Evolutionary conservation across 2,329 filamentous ascomycete genomes (phyloP), one percentile per base, ranked within the genome.

Genomic region (Sarocladium strictum): DNA sequence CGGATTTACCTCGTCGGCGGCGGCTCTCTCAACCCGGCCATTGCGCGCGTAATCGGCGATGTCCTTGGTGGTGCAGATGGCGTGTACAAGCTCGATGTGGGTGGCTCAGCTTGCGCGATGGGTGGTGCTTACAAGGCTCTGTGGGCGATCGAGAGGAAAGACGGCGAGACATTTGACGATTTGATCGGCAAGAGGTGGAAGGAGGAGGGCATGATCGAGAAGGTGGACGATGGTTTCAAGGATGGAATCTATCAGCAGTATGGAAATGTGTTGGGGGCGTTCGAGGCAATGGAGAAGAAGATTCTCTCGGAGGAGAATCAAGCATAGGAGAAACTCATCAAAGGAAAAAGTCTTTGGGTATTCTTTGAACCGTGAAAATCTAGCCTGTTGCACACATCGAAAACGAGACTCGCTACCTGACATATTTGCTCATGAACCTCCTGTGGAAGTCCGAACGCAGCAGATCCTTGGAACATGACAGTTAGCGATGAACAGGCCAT

Each of bases 391-490:
- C 5, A 52, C 19, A 52, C 3, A 52, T 4, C 4, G 5, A 23
- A 3, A 14, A 29, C 21, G 21, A 19, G n/a, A 4, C 17, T 26
- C 33, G 17, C 33, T 40, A 84, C 68, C 80, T 72, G 58, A 84
- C 80, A 60, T 84, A 84, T 65, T 83, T 84, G 71, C 71, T 77
- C 94, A 99, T 99, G 71, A 99, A 99, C 59, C 91, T 86, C 73
- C 92, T 94, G 76, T 99, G 94, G 71, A 99, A 99, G 71, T 99
- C 94, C 27, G 91, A 97, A 58, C 93, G 85, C 59, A 97, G 75
- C 65, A 96, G 78, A 72, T 97, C 88, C 85, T 90, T 58, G 40
- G 12, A 32, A 32, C n/a, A n/a, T n/a, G n/a, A n/a, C n/a, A n/a
- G n/a, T n/a, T n/a, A n/a, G n/a, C n/a, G n/a, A n/a, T n/a, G n/a